Conservation (phyloP, 2,329 filamentous ascomycete species). For the Chalara sp. region DNA sequence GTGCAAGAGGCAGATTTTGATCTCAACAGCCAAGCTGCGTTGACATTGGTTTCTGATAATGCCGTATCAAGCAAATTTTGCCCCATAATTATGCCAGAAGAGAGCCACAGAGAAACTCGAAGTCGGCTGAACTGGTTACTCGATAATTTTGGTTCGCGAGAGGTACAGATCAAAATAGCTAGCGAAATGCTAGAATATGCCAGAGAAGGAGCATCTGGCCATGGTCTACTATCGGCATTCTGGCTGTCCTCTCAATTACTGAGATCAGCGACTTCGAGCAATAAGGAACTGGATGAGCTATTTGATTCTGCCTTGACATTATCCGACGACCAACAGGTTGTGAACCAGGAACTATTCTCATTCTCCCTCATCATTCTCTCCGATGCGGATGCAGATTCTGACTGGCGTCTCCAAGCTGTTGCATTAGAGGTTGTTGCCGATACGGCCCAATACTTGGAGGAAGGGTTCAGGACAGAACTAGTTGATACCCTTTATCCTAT, state of each 20-base stretch:
- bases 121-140: conserved; percentile 52
- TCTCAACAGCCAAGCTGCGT: conserved; percentile 23
- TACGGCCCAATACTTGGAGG: conserved; percentile 59
- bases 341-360: conserved; percentile 53
- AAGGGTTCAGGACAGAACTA: conserved; percentile 73
- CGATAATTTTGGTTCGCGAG: conserved; percentile 45
- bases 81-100: conserved; percentile 54
- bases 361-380: conserved; percentile 59
- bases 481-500: conserved; percentile 89
- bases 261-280: conserved; percentile 45
- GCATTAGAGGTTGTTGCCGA: conserved; percentile 76
- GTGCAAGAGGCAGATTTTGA: conserved; percentile 23
- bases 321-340: conserved; percentile 34
- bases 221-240: conserved; percentile 61
- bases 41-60: conserved; percentile 16
- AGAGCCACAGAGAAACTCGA: conserved; percentile 59
- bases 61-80: conserved; percentile 37
- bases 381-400: conserved; percentile 40
- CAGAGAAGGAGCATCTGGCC: conserved; percentile 45
- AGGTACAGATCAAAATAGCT: conserved; percentile 54
- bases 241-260: conserved; percentile 76
- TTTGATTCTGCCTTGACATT: conserved; percentile 46
- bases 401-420: conserved; percentile 72
- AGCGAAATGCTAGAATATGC: conserved; percentile 59
- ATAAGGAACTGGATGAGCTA: conserved; percentile 57